Percentiles rank a stretch among this genome's conserved stretches.
Evolutionary conservation across 2,329 filamentous ascomycete genomes (phyloP).

Genomic region (Chaetomium globosum): DNA sequence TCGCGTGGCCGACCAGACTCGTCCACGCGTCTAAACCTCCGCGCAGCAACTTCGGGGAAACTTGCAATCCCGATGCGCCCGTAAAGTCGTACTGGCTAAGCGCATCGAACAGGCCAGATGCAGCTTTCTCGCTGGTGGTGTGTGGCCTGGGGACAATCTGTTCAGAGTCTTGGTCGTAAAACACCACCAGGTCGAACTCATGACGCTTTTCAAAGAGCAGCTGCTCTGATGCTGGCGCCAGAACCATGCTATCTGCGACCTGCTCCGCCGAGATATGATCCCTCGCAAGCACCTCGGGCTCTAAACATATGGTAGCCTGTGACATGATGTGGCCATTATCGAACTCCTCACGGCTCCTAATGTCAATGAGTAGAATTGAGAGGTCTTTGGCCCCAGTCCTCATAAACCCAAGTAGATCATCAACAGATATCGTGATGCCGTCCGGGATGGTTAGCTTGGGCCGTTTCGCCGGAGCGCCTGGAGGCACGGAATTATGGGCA

Average conservation of each 20-base stretch:
- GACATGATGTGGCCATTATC: slow-evolving; percentile 88
- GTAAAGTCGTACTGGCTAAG: slow-evolving; percentile 79
- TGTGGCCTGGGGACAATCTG: slow-evolving; percentile 50
- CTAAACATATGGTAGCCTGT: slow-evolving; percentile 83
- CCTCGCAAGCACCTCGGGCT: slow-evolving; percentile 72
- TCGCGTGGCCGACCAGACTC: slow-evolving; percentile 73
- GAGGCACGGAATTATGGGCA: slow-evolving; percentile 20
- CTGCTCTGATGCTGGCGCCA: slow-evolving; percentile 75
- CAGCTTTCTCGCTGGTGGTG: slow-evolving; percentile 48
- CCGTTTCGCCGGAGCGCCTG: slow-evolving; percentile 41
- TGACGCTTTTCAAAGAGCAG: slow-evolving; percentile 71
- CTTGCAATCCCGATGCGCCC: slow-evolving; percentile 25
- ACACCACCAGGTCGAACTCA: slow-evolving; percentile 83
- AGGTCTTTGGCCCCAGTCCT: slow-evolving; percentile 54
- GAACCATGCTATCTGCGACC: slow-evolving; percentile 67
- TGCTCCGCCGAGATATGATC: slow-evolving; percentile 65
- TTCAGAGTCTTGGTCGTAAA: slow-evolving; percentile 76
- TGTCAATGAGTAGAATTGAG: slow-evolving; percentile 80
- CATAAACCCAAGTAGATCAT: slow-evolving; percentile 72
- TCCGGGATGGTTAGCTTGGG: slow-evolving; percentile 54
- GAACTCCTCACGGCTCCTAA: slow-evolving; percentile 76
- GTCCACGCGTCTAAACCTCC: slow-evolving; percentile 88
- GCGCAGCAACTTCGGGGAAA: slow-evolving; percentile 73
- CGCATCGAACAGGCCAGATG: slow-evolving; percentile 75
- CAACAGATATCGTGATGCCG: slow-evolving; percentile 63